Evolutionary conservation across 2,329 filamentous ascomycete species (phyloP).

Genomic region (Penicillium sp.): DNA sequence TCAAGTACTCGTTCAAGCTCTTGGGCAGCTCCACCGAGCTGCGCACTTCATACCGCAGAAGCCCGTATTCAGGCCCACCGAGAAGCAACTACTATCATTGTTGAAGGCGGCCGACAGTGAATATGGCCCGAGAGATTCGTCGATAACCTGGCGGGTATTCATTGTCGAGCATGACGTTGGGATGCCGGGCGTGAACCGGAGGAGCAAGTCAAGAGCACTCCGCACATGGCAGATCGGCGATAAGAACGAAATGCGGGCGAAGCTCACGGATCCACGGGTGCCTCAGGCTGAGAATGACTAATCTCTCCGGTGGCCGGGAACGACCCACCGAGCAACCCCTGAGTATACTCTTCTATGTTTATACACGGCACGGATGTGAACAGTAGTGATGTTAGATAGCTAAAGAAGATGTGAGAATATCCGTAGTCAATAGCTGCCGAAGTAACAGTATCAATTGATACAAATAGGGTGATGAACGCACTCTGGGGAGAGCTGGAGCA

Average conservation of each 20-base stretch:
- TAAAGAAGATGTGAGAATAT: neutral
- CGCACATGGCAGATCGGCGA: conserved; percentile 15
- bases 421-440: neutral
- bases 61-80: conserved; percentile 80
- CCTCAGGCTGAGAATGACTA: conserved; percentile 18
- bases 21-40: neutral
- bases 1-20: conserved; percentile 3
- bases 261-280: conserved; percentile 15
- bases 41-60: conserved; percentile 66
- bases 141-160: conserved; percentile 86
- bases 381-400: neutral
- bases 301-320: conserved; percentile 24
- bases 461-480: conserved; percentile 9
- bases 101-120: conserved; percentile 87
- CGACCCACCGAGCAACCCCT: conserved; percentile 30
- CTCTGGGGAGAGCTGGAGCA: conserved; percentile 18
- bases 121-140: conserved; percentile 68
- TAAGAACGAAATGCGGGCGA: conserved; percentile 26
- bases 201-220: neutral
- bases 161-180: conserved; percentile 51
- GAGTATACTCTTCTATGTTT: conserved; percentile 10
- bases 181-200: neutral
- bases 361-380: neutral
- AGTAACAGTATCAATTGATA: neutral
- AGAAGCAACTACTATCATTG: conserved; percentile 77